Conservation (phyloP, 1,139 yeast species). For the Taphrina pruni region DNA sequence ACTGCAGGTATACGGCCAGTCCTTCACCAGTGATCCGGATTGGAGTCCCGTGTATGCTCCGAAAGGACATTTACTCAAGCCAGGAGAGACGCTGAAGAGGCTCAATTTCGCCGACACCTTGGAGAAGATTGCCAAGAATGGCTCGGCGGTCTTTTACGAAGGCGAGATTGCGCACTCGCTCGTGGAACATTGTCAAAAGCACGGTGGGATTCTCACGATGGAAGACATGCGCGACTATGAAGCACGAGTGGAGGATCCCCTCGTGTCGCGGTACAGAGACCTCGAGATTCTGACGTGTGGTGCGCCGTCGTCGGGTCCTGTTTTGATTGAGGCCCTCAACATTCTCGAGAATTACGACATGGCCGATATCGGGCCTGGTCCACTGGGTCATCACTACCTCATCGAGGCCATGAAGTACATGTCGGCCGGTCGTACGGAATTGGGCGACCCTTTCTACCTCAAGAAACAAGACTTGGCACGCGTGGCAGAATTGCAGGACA, state of each 20-base stretch:
- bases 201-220: constrained; percentile 67
- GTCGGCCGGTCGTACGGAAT: constrained; percentile 78
- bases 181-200: constrained; percentile 55
- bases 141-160: constrained; percentile 75
- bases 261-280: constrained; percentile 57
- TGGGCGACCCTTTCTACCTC: constrained; percentile 67
- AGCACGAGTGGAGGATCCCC: constrained; percentile 63
- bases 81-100: constrained; percentile 68
- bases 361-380: constrained; percentile 53
- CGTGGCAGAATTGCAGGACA: constrained; percentile 53
- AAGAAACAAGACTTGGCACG: constrained; percentile 49
- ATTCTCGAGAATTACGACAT: constrained; percentile 57
- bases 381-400: constrained; percentile 54
- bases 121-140: constrained; percentile 70
- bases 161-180: constrained; percentile 72
- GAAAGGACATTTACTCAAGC: constrained; percentile 53
- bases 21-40: constrained; percentile 21
- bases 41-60: constrained; percentile 42
- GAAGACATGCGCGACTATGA: constrained; percentile 71
- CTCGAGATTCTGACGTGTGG: constrained; percentile 68
- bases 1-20: constrained; percentile 45
- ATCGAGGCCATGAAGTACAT: constrained; percentile 94
- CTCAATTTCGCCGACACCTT: constrained; percentile 70
- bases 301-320: constrained; percentile 86
- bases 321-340: constrained; percentile 74